Percentiles rank a stretch among this genome's conserved stretches.
Conservation (phyloP, 345 rosid species). For the Murraya paniculata region DNA sequence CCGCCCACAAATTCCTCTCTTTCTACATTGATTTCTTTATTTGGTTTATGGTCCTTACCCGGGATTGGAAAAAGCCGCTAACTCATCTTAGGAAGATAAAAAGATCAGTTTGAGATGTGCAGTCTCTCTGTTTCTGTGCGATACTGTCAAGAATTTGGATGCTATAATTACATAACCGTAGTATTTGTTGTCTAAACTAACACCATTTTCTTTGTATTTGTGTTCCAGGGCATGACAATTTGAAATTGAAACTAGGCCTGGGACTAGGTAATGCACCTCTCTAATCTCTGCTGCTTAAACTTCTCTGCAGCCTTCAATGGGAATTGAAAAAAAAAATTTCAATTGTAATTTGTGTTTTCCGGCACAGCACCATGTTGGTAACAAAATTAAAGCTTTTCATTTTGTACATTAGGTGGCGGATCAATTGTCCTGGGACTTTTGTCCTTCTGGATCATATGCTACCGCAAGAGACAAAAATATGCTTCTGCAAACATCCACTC, state of each 20-base stretch:
- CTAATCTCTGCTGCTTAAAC: not conserved
- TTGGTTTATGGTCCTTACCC: not conserved
- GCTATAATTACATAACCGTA: not conserved
- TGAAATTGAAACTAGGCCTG: conserved; percentile 19
- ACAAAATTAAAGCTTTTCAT: not conserved
- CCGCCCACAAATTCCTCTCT: no score
- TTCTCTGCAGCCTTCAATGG: not conserved
- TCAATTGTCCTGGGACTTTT: conserved; percentile 19
- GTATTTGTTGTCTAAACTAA: not conserved
- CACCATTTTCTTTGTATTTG: not conserved
- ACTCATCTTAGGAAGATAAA: not conserved
- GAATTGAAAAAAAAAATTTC: not conserved
- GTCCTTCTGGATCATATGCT: conserved; percentile 11
- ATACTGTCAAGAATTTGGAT: not conserved
- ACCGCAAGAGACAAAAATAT: conserved; percentile 19
- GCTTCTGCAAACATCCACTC: conserved; percentile 25
- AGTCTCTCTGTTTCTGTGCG: not conserved
- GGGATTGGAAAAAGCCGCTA: not conserved
- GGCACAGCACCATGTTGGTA: not conserved
- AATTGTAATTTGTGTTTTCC: not conserved
- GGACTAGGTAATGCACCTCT: conserved; percentile 31
- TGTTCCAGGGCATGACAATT: conserved; percentile 22
- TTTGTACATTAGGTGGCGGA: conserved; percentile 30
- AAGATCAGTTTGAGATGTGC: not conserved
- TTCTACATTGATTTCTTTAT: not conserved